phyloP scores from a whole-genome alignment of 257 asterid species.

The Solanum tarijense region DNA sequence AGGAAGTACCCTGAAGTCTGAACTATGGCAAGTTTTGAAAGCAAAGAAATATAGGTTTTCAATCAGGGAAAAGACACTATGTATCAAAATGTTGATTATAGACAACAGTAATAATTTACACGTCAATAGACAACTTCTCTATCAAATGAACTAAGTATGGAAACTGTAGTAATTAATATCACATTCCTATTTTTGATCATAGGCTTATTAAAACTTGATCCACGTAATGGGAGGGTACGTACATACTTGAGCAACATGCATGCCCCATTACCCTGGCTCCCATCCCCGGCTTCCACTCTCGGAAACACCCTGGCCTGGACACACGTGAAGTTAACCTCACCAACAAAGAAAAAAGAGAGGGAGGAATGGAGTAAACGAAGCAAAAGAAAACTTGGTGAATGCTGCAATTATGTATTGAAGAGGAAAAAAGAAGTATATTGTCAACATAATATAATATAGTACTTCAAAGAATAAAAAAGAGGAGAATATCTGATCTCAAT shows the following conservation, averaged over 20 bases:
- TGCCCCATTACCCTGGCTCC: not conserved
- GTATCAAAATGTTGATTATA: not conserved
- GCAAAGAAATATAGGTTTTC: not conserved
- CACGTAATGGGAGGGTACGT: not conserved
- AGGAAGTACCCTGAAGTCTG: not conserved
- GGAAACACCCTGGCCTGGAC: not conserved
- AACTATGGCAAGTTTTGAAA: not conserved
- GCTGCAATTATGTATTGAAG: not conserved
- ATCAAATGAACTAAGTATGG: not conserved
- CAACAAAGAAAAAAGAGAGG: not conserved
- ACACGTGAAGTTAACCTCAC: not conserved
- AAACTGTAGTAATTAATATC: not conserved
- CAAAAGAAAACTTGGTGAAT: not conserved
- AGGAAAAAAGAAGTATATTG: not conserved
- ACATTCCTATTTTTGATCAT: not conserved
- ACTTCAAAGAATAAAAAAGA: not conserved
- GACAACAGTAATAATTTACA: not conserved
- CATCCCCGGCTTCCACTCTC: not conserved
- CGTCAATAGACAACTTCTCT: not conserved
- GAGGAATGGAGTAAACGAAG: not conserved
- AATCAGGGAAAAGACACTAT: not conserved
- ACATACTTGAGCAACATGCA: not conserved
- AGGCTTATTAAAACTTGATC: not conserved
- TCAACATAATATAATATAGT: not conserved
- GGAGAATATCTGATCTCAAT: not conserved